Conservation (phyloP, 1,284 basidiomycete genomes). For the Salmacisia buchloeana region DNA sequence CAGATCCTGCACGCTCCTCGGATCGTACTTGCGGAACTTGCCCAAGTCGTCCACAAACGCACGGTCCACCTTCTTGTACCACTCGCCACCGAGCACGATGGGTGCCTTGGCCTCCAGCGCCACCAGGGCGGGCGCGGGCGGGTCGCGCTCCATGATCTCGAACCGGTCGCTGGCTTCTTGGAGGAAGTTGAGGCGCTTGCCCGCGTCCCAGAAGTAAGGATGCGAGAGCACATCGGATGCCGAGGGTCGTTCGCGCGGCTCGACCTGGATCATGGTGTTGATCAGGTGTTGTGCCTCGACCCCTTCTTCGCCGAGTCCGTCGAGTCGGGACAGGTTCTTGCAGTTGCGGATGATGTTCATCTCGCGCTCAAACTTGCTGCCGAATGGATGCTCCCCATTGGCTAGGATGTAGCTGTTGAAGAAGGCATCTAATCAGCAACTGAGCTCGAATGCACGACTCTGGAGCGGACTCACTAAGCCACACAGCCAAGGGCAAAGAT, state of each 20-base stretch:
- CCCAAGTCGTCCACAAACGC: conserved; percentile 87
- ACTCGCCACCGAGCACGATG: conserved; percentile 60
- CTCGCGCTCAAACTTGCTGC: conserved; percentile 46
- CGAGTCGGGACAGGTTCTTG: conserved; percentile 31
- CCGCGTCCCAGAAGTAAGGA: conserved; percentile 93
- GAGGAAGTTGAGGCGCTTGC: conserved; percentile 78
- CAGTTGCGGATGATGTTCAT: conserved; percentile 44
- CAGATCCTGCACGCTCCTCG: conserved; percentile 80
- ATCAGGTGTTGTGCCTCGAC: conserved; percentile 47
- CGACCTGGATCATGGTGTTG: conserved; percentile 33
- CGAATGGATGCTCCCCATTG: conserved; percentile 47
- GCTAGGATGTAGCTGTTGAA: conserved; percentile 35
- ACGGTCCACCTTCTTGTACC: conserved; percentile 79
- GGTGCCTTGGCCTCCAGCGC: conserved; percentile 61
- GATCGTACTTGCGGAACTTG: conserved; percentile 91
- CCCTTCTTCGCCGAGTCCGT: conserved; percentile 42
- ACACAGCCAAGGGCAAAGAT: conserved; percentile 49
- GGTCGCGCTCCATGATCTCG: conserved; percentile 92
- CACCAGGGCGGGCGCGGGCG: conserved; percentile 70
- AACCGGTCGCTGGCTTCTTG: conserved; percentile 96
- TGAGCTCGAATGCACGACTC: neutral
- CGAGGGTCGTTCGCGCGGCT: conserved; percentile 63
- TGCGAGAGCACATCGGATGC: conserved; percentile 79
- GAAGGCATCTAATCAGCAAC: neutral
- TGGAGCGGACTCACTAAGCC: conserved; percentile 24